phyloP scores from a whole-genome alignment of 805 yeast genomes.

The Hanseniaspora lachancei region DNA sequence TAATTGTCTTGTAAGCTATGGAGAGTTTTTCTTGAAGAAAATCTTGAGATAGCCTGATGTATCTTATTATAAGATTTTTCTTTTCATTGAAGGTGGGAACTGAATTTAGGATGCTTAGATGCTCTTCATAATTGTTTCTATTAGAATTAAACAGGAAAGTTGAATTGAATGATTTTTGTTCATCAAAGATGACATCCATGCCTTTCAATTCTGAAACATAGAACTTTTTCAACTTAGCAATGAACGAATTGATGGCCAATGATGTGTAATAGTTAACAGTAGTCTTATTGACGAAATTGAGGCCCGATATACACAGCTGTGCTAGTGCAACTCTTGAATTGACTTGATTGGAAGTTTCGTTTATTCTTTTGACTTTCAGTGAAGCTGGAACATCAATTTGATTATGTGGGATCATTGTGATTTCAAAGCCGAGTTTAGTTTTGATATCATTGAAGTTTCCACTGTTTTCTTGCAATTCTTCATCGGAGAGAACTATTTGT shows the following conservation, averaged over 20 bases:
- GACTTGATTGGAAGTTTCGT: slow-evolving; percentile 5
- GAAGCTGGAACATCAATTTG: slow-evolving; percentile 11
- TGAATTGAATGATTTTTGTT: neutral
- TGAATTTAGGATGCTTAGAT: neutral
- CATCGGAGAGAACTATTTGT: neutral
- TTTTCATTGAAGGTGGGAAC: slow-evolving; percentile 6
- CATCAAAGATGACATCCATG: neutral
- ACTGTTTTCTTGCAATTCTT: no score
- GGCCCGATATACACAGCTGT: neutral
- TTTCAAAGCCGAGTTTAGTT: slow-evolving; percentile 3
- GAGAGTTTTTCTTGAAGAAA: neutral
- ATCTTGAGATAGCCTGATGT: neutral
- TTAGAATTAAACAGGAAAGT: neutral
- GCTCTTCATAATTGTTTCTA: neutral
- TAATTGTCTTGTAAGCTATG: neutral
- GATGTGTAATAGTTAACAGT: neutral
- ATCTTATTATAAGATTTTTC: neutral
- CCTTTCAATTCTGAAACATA: slow-evolving; percentile 4
- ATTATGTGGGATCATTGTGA: slow-evolving; percentile 13
- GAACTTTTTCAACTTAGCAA: neutral
- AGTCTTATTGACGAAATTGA: neutral
- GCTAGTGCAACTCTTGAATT: neutral
- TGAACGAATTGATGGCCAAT: neutral
- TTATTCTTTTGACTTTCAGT: neutral
- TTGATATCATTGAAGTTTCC: neutral